A percentile compares a stretch with the other conserved stretches of the same genome.
Evolutionary conservation across 2,329 filamentous ascomycete genomes (phyloP).

Genomic region (Alternaria dauci): DNA sequence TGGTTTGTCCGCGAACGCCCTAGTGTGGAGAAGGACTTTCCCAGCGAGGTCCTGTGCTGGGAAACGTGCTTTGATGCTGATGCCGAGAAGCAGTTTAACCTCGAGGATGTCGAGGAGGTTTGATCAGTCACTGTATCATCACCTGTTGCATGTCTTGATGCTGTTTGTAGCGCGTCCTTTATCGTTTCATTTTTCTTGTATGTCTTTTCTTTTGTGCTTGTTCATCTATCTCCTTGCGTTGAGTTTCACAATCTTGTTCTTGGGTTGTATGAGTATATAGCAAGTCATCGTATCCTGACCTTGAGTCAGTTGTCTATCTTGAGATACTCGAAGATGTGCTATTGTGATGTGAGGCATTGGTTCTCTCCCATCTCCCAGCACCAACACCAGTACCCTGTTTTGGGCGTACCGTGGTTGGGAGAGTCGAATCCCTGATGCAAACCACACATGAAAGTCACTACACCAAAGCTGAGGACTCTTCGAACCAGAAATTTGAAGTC

Average conservation of each 20-base stretch:
- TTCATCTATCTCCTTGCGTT: constrained; percentile 4
- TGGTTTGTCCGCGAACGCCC: constrained; percentile 57
- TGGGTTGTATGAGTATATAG: constrained; percentile 8
- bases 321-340: not conserved
- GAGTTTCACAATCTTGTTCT: not conserved
- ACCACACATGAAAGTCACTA: not conserved
- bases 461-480: not conserved
- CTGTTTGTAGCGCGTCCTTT: constrained; percentile 12
- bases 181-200: constrained; percentile 4
- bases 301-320: not conserved
- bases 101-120: constrained; percentile 17
- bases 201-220: not conserved
- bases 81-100: constrained; percentile 35
- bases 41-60: constrained; percentile 55
- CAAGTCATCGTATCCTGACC: not conserved
- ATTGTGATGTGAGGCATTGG: not conserved
- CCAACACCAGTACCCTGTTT: too few relatives aligned
- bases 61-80: constrained; percentile 58
- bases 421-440: too few relatives aligned
- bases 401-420: too few relatives aligned
- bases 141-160: constrained; percentile 12
- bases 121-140: constrained; percentile 5
- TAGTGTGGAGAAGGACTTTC: constrained; percentile 56
- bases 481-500: not conserved
- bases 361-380: too few relatives aligned